Percentiles rank a stretch among this genome's conserved stretches.
phyloP scores from a whole-genome alignment of 2,329 filamentous ascomycete genomes.

The Claviceps sp. region DNA sequence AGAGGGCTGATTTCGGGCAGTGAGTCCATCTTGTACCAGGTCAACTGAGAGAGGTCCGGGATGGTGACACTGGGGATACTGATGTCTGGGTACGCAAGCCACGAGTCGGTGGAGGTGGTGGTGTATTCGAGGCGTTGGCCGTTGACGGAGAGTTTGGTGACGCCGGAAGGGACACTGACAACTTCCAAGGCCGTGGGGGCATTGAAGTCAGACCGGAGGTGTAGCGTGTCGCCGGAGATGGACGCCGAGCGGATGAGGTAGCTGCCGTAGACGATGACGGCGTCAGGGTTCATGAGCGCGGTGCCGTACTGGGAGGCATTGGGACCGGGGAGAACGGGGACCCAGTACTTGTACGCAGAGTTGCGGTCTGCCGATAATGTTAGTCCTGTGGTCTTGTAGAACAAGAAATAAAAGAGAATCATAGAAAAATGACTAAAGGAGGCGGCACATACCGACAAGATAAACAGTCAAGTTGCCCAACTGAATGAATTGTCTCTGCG shows the following conservation, averaged over 20 bases:
- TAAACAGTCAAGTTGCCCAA: slow-evolving; percentile 28
- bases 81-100: slow-evolving; percentile 35
- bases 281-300: slow-evolving; percentile 20
- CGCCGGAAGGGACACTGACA: slow-evolving; percentile 42
- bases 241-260: slow-evolving; percentile 51
- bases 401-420: background rate
- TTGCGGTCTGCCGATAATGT: slow-evolving; percentile 37
- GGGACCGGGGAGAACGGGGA: slow-evolving; percentile 35
- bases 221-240: slow-evolving; percentile 40
- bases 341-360: slow-evolving; percentile 57
- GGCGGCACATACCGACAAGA: slow-evolving; percentile 19
- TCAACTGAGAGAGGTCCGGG: slow-evolving; percentile 35
- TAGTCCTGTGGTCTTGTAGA: background rate
- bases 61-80: slow-evolving; percentile 29
- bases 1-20: slow-evolving; percentile 51
- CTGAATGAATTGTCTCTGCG: slow-evolving; percentile 17
- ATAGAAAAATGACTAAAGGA: background rate
- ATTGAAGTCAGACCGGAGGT: slow-evolving; percentile 60
- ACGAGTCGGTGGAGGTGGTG: slow-evolving; percentile 28
- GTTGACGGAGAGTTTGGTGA: slow-evolving; percentile 32
- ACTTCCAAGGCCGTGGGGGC: slow-evolving; percentile 47
- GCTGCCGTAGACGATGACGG: slow-evolving; percentile 48
- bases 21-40: slow-evolving; percentile 58
- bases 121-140: slow-evolving; percentile 23
- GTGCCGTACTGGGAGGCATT: slow-evolving; percentile 18